Conservation (phyloP, 108 stramenopile species). For the Craspedostauros australis region DNA sequence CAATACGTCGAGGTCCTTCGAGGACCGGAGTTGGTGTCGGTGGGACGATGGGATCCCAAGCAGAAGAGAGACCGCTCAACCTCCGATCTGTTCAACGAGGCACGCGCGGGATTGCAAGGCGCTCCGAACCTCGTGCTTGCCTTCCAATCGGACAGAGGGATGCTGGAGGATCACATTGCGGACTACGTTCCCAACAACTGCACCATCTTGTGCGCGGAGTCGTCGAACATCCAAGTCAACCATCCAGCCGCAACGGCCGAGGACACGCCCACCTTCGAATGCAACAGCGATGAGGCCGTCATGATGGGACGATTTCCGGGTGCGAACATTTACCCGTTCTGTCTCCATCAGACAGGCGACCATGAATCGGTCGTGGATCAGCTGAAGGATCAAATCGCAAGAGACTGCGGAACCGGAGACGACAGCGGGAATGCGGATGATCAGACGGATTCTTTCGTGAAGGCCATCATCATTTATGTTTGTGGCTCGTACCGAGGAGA, state of each 20-base stretch:
- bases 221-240: conserved; percentile 26
- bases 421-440: background rate
- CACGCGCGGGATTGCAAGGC: conserved; percentile 7
- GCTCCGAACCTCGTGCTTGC: conserved; percentile 32
- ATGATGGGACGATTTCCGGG: conserved; percentile 34
- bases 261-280: conserved; percentile 10
- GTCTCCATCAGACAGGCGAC: conserved; percentile 1
- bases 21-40: conserved; percentile 31
- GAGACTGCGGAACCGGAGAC: background rate
- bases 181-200: conserved; percentile 1
- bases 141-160: conserved; percentile 11
- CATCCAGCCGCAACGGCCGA: background rate
- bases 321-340: conserved; percentile 36
- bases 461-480: conserved; percentile 43
- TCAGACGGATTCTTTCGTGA: background rate
- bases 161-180: conserved; percentile 1
- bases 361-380: conserved; percentile 1
- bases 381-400: background rate
- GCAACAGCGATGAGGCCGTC: conserved; percentile 6
- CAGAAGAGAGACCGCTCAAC: conserved; percentile 5
- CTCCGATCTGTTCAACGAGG: background rate
- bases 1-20: conserved; percentile 18
- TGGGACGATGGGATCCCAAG: conserved; percentile 9
- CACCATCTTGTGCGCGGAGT: conserved; percentile 22
- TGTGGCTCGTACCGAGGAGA: conserved; percentile 11